Evolutionary conservation across 345 rosid genomes (phyloP), one percentile per base, ranked within the genome.

Genomic region (Rhizophora mangle): DNA sequence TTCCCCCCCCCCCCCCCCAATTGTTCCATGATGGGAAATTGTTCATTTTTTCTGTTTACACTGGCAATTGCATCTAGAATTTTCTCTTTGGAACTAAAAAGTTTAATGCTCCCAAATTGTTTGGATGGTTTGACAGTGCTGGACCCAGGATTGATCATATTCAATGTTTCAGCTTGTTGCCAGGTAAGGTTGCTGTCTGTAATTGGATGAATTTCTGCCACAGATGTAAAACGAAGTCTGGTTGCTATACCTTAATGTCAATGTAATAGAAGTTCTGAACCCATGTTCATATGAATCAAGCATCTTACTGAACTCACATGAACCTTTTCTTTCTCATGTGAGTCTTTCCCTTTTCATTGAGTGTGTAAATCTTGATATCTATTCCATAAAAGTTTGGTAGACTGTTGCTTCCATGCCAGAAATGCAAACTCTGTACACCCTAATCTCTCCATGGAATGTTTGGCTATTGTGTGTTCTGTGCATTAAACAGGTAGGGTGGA

Each of bases 401-500:
- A 7, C 27, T 59, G 63, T 6, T 43, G 21, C 29, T 29, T 27
- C 31, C 8, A 24, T 49, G 8, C 13, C 0, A 68, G 58, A 43
- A 8, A 22, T 27, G 3, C 18, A 0, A 18, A 61, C 26, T 20
- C 24, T 46, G 18, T 54, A 10, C 27, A 6, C 31, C 51, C 60
- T 34, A 49, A 30, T 31, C 18, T 60, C 34, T 19, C 31, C 10
- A 54, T 22, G 19, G 22, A 55, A 63, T 20, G 54, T 54, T 26
- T 21, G 5, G 30, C 6, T 13, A 22, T 51, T 19, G 9, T 31
- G 9, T 58, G 27, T 62, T 37, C 49, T 63, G 39, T 31, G 57
- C 68, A 18, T 78, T 62, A 59, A 67, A 77, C 89, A 95, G 99
- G 99, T 70, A 83, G 78, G 76, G 75, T 85, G 68, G 80, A 87